phyloP scores from a whole-genome alignment of 2,329 filamentous ascomycete species.

The Pseudogymnoascus sp. region DNA sequence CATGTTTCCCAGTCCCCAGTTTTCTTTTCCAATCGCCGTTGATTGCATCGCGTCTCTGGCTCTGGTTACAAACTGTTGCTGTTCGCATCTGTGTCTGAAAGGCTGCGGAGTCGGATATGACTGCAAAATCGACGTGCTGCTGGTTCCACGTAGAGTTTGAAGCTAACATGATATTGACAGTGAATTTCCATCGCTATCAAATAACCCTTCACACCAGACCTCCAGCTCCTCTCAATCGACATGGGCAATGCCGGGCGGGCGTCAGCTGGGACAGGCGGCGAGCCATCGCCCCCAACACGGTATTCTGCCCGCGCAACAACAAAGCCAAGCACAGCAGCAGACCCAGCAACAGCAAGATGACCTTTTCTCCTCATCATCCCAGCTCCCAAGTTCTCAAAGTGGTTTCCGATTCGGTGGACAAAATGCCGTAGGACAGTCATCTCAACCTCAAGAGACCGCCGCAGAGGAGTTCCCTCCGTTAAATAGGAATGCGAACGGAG shows the following conservation, averaged over 20 bases:
- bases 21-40: constrained; percentile 4
- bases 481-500: constrained; percentile 48
- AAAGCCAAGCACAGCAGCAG: constrained; percentile 25
- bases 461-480: constrained; percentile 57
- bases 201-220: constrained; percentile 40
- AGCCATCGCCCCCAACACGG: constrained; percentile 25
- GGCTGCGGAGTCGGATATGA: neutral
- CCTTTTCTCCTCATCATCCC: constrained; percentile 28
- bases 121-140: neutral
- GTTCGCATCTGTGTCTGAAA: neutral
- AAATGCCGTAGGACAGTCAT: constrained; percentile 27
- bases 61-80: neutral
- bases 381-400: constrained; percentile 26
- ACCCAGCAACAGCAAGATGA: constrained; percentile 30
- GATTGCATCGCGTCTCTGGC: neutral
- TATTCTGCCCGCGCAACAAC: constrained; percentile 23
- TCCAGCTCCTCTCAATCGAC: constrained; percentile 25
- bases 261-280: constrained; percentile 24
- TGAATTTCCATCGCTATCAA: constrained; percentile 59
- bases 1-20: constrained; percentile 17
- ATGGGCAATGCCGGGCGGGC: constrained; percentile 26
- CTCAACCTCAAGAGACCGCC: constrained; percentile 38
- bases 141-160: neutral
- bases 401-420: constrained; percentile 29
- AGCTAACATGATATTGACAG: constrained; percentile 30